Evolutionary conservation across 345 rosid genomes (phyloP), one percentile per base, ranked within the genome.

Genomic region (Boechera divaricarpa): DNA sequence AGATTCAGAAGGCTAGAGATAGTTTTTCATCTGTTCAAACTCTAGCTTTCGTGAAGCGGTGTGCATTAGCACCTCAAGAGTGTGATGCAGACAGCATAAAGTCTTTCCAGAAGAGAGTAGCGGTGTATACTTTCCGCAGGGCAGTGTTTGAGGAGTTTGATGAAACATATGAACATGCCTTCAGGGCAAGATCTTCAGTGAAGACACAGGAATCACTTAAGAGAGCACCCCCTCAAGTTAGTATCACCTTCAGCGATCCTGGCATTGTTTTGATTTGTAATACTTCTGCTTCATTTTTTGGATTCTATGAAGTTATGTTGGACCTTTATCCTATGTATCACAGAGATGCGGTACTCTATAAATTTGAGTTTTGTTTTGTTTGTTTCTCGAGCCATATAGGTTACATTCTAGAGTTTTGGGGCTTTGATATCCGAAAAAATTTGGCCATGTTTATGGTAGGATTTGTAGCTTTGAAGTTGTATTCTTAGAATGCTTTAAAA

Each of bases 81-180:
- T 75, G 77, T 79, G 87, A 85, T 48, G 60, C 70, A 61, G 75
- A 48, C 10, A 72, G 77, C 79, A 56, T 91, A 32, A 84, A 87
- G 68, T 88, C 84, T 78, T 56, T 81, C 7, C 83, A 83, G 84
- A 82, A 84, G 73, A 93, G 73, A 79, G 91, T 96, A 21, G 82
- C 85, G 13, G 82, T 83, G 76, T 81, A 28, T 77, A 82, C 92
- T 61, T 80, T 87, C 7, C 92, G 98, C 45, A 86, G 69, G 85
- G 90, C 94, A 9, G 80, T 86, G 58, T 93, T 89, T 85, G 98
- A 91, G 86, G 96, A 91, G 88, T 90, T 83, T 78, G 97, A 93
- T 77, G 96, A 87, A 85, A 90, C 96, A 2, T 93, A 93, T 83
- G 89, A 95, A 2, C 93, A 93, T 82, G 98, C 98, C 15, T 93